Conservation (phyloP, 2,329 filamentous ascomycete species). For the Dactylonectria macrodidyma region DNA sequence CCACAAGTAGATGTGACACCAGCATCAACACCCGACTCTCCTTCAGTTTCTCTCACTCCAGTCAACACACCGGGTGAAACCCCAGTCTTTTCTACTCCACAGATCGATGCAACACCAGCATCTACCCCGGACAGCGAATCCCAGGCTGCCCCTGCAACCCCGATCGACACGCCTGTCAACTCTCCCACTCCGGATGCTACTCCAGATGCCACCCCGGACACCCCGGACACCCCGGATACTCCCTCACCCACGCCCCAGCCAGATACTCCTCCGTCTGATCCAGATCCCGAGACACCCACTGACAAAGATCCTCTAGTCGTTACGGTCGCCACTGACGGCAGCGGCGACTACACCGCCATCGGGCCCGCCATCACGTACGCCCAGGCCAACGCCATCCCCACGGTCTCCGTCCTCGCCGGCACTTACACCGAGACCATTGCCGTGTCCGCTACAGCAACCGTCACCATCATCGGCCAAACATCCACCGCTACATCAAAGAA, state of each 20-base stretch:
- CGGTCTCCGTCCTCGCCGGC: conserved; percentile 60
- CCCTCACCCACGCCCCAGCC: not conserved
- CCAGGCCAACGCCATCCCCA: conserved; percentile 55
- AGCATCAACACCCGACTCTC: not conserved
- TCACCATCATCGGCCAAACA: conserved; percentile 59
- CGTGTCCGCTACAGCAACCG: conserved; percentile 56
- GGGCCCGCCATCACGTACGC: conserved; percentile 60
- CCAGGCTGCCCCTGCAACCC: too few relatives aligned
- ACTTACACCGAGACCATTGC: conserved; percentile 61
- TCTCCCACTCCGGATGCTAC: too few relatives aligned
- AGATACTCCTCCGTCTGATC: not conserved
- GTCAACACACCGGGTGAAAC: not conserved
- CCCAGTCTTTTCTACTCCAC: too few relatives aligned
- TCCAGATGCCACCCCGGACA: too few relatives aligned
- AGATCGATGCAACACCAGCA: too few relatives aligned
- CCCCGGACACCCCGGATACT: not conserved
- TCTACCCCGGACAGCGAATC: too few relatives aligned
- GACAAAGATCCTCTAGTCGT: conserved; percentile 48
- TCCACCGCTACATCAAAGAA: conserved; percentile 51
- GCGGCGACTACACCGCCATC: conserved; percentile 61
- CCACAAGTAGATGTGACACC: too few relatives aligned
- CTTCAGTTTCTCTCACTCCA: not conserved
- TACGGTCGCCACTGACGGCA: conserved; percentile 61
- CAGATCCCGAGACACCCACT: conserved; percentile 32
- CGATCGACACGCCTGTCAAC: too few relatives aligned